Evolutionary conservation across 768 basidiomycete genomes (phyloP).

Genomic region (Leccinum broughii): DNA sequence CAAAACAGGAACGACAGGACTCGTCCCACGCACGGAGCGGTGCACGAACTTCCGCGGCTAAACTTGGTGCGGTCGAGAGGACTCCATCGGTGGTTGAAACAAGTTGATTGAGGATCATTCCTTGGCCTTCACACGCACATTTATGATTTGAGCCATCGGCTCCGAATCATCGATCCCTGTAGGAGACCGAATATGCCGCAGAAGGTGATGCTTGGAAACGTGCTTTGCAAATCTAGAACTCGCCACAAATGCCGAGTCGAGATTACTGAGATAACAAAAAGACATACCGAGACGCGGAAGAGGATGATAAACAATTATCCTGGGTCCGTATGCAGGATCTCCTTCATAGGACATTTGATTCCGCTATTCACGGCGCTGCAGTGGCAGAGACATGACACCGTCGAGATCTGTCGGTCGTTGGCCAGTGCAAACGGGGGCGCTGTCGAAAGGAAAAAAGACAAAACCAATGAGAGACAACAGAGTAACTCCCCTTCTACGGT

Average conservation of each 20-base stretch:
- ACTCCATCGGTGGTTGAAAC: constrained; percentile 1
- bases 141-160: background rate
- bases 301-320: background rate
- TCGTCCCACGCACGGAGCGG: constrained; percentile 12
- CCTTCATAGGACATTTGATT: background rate
- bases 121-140: background rate
- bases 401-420: constrained; percentile 9
- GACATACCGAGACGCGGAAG: constrained; percentile 1
- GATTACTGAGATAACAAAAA: background rate
- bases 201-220: background rate
- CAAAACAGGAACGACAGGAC: constrained; percentile 4
- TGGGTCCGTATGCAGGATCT: background rate
- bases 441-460: constrained; percentile 5
- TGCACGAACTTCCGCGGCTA: constrained; percentile 3
- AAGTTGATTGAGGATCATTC: constrained; percentile 6
- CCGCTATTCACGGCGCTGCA: constrained; percentile 16
- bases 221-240: background rate
- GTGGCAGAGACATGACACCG: constrained; percentile 12
- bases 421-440: background rate
- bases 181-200: background rate
- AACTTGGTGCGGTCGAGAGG: background rate
- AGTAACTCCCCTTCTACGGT: background rate
- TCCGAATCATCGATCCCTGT: background rate
- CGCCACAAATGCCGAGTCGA: background rate
- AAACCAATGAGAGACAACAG: background rate